These are phyloP conservation scores for Podaxis sp. DNA, from an alignment of 768 basidiomycete genomes.

Conservation along the genomic window DNA sequence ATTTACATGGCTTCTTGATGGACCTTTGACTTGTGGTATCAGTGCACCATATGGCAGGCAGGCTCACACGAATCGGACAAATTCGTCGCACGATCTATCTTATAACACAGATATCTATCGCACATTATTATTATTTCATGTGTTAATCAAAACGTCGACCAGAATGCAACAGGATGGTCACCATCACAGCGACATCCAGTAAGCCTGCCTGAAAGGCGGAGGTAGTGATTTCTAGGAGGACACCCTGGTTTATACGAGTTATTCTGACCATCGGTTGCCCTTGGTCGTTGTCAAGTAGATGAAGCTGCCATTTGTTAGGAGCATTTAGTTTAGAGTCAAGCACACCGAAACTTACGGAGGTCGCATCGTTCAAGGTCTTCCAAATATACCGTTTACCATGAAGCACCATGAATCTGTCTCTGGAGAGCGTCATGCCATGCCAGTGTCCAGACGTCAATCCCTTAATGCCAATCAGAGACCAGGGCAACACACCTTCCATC, in stretches of 20 bases:
- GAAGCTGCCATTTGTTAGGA: conserved; percentile 1
- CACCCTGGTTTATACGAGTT: conserved; percentile 6
- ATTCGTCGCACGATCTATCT: not conserved
- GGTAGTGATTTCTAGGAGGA: conserved; percentile 12
- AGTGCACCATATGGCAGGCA: no score
- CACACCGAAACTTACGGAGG: conserved; percentile 11
- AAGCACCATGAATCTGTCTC: conserved; percentile 11
- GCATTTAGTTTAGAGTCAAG: not conserved
- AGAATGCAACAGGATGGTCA: conserved; percentile 15
- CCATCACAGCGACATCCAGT: conserved; percentile 14
- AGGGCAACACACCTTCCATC: conserved; percentile 11
- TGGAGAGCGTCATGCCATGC: not conserved
- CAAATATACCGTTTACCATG: conserved; percentile 13
- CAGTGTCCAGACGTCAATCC: not conserved
- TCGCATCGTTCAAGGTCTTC: conserved; percentile 5
- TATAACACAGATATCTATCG: not conserved
- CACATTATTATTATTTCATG: not conserved
- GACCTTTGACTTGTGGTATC: not conserved
- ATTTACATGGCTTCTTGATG: no score
- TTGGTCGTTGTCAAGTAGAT: conserved; percentile 2
- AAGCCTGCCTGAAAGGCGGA: conserved; percentile 14
- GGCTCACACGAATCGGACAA: not conserved
- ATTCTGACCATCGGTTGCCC: conserved; percentile 13
- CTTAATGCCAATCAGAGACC: not conserved
- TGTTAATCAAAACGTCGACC: conserved; percentile 15